These are phyloP conservation scores for Neofusicoccum cordaticola DNA, from an alignment of 2,329 filamentous ascomycete species.

Conservation along the genomic window DNA sequence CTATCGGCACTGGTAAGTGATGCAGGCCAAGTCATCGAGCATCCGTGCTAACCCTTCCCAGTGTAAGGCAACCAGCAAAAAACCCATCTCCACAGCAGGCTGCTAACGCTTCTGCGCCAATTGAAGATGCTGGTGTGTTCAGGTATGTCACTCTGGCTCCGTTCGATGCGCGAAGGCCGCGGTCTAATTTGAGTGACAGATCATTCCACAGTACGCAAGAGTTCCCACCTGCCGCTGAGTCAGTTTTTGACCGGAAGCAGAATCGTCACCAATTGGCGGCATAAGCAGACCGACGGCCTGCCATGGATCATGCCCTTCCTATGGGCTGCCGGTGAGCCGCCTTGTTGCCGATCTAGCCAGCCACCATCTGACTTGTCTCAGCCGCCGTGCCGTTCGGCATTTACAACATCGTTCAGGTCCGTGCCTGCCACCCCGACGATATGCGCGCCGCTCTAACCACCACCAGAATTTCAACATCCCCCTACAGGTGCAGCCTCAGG, in stretches of 20 bases:
- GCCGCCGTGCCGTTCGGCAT: constrained; percentile 48
- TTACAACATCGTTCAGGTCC: constrained; percentile 51
- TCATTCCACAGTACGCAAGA: constrained; percentile 33
- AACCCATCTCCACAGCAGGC: constrained; percentile 20
- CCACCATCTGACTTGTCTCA: constrained; percentile 17
- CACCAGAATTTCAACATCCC: constrained; percentile 55
- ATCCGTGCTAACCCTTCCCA: constrained; percentile 17
- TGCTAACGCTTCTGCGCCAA: constrained; percentile 17
- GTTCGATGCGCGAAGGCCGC: neutral
- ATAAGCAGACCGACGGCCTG: constrained; percentile 60
- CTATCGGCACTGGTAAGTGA: constrained; percentile 37
- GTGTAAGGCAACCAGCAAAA: constrained; percentile 20
- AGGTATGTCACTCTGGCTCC: constrained; percentile 26
- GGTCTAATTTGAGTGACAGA: constrained; percentile 27
- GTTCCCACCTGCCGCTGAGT: neutral
- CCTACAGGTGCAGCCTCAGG: constrained; percentile 54
- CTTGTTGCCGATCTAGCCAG: neutral
- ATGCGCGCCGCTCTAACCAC: neutral
- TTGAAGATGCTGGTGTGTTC: constrained; percentile 42
- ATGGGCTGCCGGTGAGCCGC: constrained; percentile 54
- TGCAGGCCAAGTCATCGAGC: neutral
- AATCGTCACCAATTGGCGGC: constrained; percentile 62
- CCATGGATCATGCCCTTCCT: constrained; percentile 61
- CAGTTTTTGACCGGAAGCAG: constrained; percentile 23
- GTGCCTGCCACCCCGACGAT: neutral